A percentile compares a stretch with the other conserved stretches of the same genome.
These are phyloP conservation scores for Aureobasidium uvarum DNA, from an alignment of 2,329 filamentous ascomycete genomes.

Conservation along the genomic window DNA sequence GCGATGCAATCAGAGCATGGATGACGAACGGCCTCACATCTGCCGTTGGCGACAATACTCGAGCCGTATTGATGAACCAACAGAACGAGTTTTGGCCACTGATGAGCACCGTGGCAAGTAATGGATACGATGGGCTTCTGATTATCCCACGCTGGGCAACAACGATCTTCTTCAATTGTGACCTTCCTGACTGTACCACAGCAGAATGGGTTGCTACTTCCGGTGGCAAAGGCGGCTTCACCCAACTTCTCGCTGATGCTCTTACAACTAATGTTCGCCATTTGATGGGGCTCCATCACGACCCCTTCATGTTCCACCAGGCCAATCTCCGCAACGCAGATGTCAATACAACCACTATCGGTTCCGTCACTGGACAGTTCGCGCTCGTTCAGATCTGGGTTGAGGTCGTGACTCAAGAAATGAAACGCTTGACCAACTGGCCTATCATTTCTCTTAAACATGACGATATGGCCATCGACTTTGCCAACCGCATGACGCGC, in stretches of 20 bases:
- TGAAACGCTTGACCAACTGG: conserved; percentile 55
- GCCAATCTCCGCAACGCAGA: conserved; percentile 57
- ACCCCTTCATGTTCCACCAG: conserved; percentile 64
- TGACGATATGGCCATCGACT: conserved; percentile 53
- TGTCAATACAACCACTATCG: conserved; percentile 49
- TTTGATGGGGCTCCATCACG: conserved; percentile 56
- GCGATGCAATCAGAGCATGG: conserved; percentile 61
- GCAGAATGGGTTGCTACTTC: conserved; percentile 62
- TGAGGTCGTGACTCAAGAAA: conserved; percentile 55
- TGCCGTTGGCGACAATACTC: conserved; percentile 64
- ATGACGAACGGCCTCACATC: conserved; percentile 58
- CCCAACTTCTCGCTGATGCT: conserved; percentile 53
- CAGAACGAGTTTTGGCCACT: conserved; percentile 57
- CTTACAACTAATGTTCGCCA: conserved; percentile 56
- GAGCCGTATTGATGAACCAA: conserved; percentile 53
- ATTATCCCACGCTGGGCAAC: conserved; percentile 61
- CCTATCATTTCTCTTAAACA: conserved; percentile 57
- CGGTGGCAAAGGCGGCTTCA: conserved; percentile 54
- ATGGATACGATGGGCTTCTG: conserved; percentile 57
- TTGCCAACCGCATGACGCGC: conserved; percentile 54
- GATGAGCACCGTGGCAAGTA: conserved; percentile 50
- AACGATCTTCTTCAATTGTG: conserved; percentile 65
- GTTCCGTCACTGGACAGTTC: conserved; percentile 47
- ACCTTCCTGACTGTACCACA: conserved; percentile 56
- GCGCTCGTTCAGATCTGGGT: conserved; percentile 60